A percentile compares a stretch with the other conserved stretches of the same genome.
These are phyloP conservation scores for Candida boidinii DNA, from an alignment of 805 yeast genomes.

Conservation along the genomic window DNA sequence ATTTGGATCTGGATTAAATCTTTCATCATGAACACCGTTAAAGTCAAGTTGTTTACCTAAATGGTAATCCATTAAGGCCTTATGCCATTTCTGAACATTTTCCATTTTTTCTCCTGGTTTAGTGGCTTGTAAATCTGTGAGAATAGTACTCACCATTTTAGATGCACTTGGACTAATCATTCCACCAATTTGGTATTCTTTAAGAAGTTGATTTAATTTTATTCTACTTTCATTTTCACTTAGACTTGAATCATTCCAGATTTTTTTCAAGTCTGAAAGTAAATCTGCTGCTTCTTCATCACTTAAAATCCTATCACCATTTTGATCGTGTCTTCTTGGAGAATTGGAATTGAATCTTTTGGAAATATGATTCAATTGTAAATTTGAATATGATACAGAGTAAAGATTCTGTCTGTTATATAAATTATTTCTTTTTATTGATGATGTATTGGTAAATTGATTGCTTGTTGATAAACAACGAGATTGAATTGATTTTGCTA, in stretches of 20 bases:
- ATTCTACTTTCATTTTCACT: constrained; percentile 9
- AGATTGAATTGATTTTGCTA: too few relatives aligned
- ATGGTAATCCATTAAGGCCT: constrained; percentile 21
- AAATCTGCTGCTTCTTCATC: constrained; percentile 20
- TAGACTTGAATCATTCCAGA: constrained; percentile 17
- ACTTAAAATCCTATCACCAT: constrained; percentile 18
- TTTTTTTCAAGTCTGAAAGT: constrained; percentile 14
- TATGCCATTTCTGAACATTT: constrained; percentile 22
- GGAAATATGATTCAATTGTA: too few relatives aligned
- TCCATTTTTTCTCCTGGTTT: constrained; percentile 22
- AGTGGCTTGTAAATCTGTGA: constrained; percentile 15
- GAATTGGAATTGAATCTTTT: constrained; percentile 10
- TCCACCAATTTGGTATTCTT: constrained; percentile 23
- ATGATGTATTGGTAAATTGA: too few relatives aligned
- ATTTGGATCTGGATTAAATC: constrained; percentile 15
- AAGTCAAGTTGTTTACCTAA: constrained; percentile 17
- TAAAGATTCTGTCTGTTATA: too few relatives aligned
- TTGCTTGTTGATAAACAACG: too few relatives aligned
- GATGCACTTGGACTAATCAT: constrained; percentile 20
- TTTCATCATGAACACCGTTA: constrained; percentile 13
- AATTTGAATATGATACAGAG: too few relatives aligned
- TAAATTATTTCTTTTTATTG: too few relatives aligned
- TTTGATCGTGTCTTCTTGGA: constrained; percentile 10
- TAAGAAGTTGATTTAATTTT: constrained; percentile 13
- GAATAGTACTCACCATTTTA: constrained; percentile 17